Evolutionary conservation across 352 stramenopile species (phyloP).

Genomic region (Pythium grandisporangium): DNA sequence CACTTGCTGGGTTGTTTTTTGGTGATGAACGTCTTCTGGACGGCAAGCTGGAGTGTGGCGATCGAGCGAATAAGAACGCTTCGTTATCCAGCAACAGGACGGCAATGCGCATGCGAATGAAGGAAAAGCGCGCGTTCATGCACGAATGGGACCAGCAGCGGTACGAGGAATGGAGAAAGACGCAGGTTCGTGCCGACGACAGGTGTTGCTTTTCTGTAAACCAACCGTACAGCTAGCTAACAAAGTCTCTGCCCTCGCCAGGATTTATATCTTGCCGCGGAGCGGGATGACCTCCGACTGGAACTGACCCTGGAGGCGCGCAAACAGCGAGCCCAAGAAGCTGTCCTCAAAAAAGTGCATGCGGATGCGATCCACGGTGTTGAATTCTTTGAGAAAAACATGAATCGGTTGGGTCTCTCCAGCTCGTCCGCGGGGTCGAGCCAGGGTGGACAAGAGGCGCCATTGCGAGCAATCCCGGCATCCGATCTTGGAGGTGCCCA

Average conservation of each 20-base stretch:
- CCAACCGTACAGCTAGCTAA: too few species aligned
- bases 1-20: too few species aligned
- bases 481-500: slow-evolving; percentile 28
- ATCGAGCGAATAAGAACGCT: too few species aligned
- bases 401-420: slow-evolving; percentile 47
- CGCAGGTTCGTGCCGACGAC: too few species aligned
- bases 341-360: slow-evolving; percentile 17
- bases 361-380: slow-evolving; percentile 34
- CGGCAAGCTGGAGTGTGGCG: too few species aligned
- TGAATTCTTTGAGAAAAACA: slow-evolving; percentile 51
- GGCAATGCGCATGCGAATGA: slow-evolving; percentile 31
- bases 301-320: slow-evolving; percentile 49
- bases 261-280: slow-evolving; percentile 20
- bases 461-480: slow-evolving; percentile 25
- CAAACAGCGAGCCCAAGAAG: slow-evolving; percentile 18
- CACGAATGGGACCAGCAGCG: slow-evolving; percentile 48
- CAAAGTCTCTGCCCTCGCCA: too few species aligned
- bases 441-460: slow-evolving; percentile 7
- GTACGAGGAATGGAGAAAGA: slow-evolving; percentile 39
- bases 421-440: too few species aligned
- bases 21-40: too few species aligned
- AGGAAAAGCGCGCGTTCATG: slow-evolving; percentile 52
- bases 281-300: slow-evolving; percentile 44
- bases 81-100: slow-evolving; percentile 14
- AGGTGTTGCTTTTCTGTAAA: too few species aligned